These are phyloP conservation scores for Rhodotorula sp. DNA, from an alignment of 1,284 basidiomycete species.

Conservation along the genomic window DNA sequence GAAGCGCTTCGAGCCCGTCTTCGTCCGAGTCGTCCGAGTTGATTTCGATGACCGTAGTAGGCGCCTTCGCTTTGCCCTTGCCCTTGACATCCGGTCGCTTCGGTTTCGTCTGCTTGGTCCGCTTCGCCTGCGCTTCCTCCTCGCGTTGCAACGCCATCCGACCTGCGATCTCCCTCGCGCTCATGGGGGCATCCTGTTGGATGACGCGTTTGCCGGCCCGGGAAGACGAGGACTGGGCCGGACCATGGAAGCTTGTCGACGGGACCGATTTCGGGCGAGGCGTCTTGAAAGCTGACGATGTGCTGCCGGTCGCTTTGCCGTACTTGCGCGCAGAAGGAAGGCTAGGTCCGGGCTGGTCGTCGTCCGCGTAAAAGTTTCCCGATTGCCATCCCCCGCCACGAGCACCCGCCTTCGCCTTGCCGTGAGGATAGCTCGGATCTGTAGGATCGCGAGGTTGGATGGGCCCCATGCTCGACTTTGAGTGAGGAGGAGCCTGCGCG, in stretches of 20 bases:
- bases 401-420: no score
- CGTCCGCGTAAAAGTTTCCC: no score
- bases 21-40: slow-evolving; percentile 4
- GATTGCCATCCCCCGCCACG: no score
- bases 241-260: neutral
- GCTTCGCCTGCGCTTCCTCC: neutral
- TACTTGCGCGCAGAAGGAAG: no score
- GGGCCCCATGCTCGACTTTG: no score
- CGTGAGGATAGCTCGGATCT: no score
- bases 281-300: no score
- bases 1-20: neutral
- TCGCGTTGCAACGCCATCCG: neutral
- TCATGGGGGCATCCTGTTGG: neutral
- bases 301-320: no score
- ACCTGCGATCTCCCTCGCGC: neutral
- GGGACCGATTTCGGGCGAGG: no score
- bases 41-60: neutral
- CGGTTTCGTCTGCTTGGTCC: neutral
- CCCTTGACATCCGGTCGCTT: neutral
- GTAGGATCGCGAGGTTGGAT: no score
- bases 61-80: neutral
- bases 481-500: no score
- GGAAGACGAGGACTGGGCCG: neutral
- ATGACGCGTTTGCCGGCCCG: neutral
- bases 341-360: no score